Evolutionary conservation across 1,284 basidiomycete genomes (phyloP), one percentile per base, ranked within the genome.

Genomic region (Microbotryomycetes sp.): DNA sequence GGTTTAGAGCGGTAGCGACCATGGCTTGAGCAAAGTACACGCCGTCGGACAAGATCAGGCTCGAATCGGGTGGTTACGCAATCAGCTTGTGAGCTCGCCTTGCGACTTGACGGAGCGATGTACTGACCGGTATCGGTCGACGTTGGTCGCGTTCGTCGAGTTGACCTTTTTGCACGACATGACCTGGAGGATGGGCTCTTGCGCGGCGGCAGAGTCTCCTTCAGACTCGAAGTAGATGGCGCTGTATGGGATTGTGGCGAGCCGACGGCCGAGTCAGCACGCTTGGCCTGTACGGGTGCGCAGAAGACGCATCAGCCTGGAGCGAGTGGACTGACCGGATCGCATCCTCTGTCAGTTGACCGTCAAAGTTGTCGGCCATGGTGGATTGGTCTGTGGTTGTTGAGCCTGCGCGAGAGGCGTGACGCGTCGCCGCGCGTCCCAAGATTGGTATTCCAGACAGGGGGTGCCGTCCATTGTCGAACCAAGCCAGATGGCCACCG

Each of bases 1-100:
- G 71, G 72, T 97, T 97, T 56, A 93, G 81, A 74, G 92, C 89
- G 0, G 93, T 96, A 4, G 91, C 90, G 45, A 98, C 81, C 96
- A 99, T 97, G 30, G 89, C 86, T 75, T 94, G 92, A 56, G 89
- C 80, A 73, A 89, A 93, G 71, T 88, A 77, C 31, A 80, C 77
- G 50, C 92, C 90, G 74, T 96, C 92, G 2, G 79, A 81, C 27
- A 81, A 69, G 66, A 81, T 78, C 46, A 80, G 66, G 29, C 79
- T 80, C 62, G 15, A n/a, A n/a, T n/a, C n/a, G n/a, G n/a, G n/a
- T n/a, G n/a, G n/a, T 15, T n/a, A 13, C n/a, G 41, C n/a, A 13
- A 15, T 45, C 15, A n/a, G 41, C 41, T 13, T 15, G 15, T n/a
- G n/a, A n/a, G n/a, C n/a, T n/a, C 24, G 54, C 48, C 6, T 9